These are phyloP conservation scores for Diphasiastrum complanatum DNA, from an alignment of 83 land plant genomes.

Conservation along the genomic window DNA sequence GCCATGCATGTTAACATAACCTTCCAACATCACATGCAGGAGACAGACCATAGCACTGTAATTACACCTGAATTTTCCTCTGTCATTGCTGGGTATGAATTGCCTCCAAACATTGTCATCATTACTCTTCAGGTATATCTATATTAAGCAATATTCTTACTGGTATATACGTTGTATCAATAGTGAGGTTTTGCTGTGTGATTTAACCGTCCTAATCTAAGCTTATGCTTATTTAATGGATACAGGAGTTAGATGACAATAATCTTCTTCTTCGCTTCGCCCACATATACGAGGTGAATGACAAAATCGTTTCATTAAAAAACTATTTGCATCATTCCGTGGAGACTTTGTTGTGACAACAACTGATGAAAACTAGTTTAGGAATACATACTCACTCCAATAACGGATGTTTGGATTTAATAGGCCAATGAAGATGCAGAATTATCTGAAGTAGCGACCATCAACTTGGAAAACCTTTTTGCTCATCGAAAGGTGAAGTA, in stretches of 20 bases:
- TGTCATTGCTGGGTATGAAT: too few species aligned
- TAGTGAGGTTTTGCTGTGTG: constrained; percentile 32
- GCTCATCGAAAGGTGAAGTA: not conserved
- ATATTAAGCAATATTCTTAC: too few species aligned
- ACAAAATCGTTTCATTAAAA: not conserved
- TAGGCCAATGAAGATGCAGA: constrained; percentile 2
- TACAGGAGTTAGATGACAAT: not conserved
- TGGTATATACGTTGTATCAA: not conserved
- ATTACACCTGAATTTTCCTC: too few species aligned
- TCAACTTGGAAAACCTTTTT: not conserved
- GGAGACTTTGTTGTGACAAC: not conserved
- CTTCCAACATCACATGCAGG: too few species aligned
- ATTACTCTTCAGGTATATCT: too few species aligned
- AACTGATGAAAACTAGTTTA: too few species aligned
- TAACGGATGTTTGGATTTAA: too few species aligned
- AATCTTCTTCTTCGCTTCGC: not conserved
- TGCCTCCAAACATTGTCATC: too few species aligned
- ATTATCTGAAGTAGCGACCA: not conserved
- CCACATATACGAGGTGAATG: not conserved
- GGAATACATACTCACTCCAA: too few species aligned
- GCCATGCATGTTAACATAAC: too few species aligned
- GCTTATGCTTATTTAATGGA: not conserved
- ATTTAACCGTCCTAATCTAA: not conserved
- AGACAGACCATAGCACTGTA: too few species aligned
- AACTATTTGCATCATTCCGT: not conserved